Conservation (phyloP, 2,329 filamentous ascomycete genomes). For the Aspergillus vadensis region DNA sequence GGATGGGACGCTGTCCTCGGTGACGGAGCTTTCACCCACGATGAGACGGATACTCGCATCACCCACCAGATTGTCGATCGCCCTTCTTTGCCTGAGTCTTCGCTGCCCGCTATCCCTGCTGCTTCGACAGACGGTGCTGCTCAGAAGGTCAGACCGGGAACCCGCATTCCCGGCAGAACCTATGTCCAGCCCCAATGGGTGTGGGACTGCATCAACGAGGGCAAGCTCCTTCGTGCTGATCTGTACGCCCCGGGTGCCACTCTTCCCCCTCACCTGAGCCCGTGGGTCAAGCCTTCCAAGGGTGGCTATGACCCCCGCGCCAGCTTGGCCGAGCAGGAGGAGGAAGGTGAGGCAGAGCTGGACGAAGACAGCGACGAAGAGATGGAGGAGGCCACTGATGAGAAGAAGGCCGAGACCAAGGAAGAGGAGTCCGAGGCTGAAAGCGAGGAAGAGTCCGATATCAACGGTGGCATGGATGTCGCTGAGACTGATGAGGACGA, state of each 20-base stretch:
- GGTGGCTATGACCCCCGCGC: slow-evolving; percentile 90
- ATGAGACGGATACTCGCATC: slow-evolving; percentile 84
- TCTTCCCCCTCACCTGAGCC: slow-evolving; percentile 90
- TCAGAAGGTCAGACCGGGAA: slow-evolving; percentile 58
- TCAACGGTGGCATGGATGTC: slow-evolving; percentile 54
- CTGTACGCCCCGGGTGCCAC: slow-evolving; percentile 87
- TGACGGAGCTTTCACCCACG: slow-evolving; percentile 86
- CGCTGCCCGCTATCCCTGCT: slow-evolving; percentile 46
- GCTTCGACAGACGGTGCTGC: slow-evolving; percentile 49
- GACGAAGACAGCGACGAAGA: slow-evolving; percentile 54
- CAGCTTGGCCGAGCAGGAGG: slow-evolving; percentile 82
- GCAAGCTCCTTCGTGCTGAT: slow-evolving; percentile 82
- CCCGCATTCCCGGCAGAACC: slow-evolving; percentile 82
- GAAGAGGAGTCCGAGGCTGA: slow-evolving; percentile 45
- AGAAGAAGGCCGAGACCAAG: slow-evolving; percentile 23
- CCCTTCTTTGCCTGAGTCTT: slow-evolving; percentile 67
- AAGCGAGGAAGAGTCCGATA: slow-evolving; percentile 48
- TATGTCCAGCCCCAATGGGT: slow-evolving; percentile 99
- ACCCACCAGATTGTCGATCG: slow-evolving; percentile 97
- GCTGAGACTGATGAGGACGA: slow-evolving; percentile 50
- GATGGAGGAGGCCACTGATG: slow-evolving; percentile 37
- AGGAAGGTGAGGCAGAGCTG: slow-evolving; percentile 80
- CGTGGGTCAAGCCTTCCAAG: slow-evolving; percentile 85
- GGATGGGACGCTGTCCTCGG: slow-evolving; percentile 92
- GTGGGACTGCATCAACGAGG: slow-evolving; percentile 94